These are phyloP conservation scores for Xylariales sp. DNA, from an alignment of 2,329 filamentous ascomycete genomes.

Conservation along the genomic window DNA sequence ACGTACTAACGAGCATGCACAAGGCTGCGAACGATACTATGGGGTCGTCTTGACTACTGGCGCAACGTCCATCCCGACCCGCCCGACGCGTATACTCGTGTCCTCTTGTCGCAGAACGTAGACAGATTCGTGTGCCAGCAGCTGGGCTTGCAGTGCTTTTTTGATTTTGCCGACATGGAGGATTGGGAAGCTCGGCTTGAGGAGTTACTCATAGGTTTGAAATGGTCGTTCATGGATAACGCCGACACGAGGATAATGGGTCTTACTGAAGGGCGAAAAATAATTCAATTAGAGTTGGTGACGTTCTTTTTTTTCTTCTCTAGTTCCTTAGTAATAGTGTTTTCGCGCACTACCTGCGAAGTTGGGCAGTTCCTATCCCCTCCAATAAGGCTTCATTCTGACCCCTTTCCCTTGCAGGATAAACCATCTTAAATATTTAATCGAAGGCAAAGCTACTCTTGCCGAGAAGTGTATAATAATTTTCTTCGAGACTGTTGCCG, in stretches of 20 bases:
- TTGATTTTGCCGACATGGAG: background rate
- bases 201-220: background rate
- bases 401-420: background rate
- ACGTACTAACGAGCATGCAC: background rate
- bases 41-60: conserved; percentile 20
- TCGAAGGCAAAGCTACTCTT: conserved; percentile 1
- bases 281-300: conserved; percentile 6
- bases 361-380: too few relatives aligned
- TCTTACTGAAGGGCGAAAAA: background rate
- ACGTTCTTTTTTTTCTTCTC: too few relatives aligned
- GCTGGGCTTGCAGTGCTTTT: background rate
- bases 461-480: conserved; percentile 8
- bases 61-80: background rate
- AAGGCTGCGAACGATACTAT: conserved; percentile 16
- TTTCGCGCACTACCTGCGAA: background rate
- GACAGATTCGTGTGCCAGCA: background rate
- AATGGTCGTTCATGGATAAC: conserved; percentile 6
- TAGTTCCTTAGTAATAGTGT: too few relatives aligned
- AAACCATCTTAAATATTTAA: background rate
- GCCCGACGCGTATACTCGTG: background rate
- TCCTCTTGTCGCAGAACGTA: background rate
- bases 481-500: background rate
- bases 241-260: background rate
- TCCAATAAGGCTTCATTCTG: too few relatives aligned
- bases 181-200: conserved; percentile 9